These are phyloP conservation scores for Lyophyllum atratum DNA, from an alignment of 768 basidiomycete species.

Conservation along the genomic window DNA sequence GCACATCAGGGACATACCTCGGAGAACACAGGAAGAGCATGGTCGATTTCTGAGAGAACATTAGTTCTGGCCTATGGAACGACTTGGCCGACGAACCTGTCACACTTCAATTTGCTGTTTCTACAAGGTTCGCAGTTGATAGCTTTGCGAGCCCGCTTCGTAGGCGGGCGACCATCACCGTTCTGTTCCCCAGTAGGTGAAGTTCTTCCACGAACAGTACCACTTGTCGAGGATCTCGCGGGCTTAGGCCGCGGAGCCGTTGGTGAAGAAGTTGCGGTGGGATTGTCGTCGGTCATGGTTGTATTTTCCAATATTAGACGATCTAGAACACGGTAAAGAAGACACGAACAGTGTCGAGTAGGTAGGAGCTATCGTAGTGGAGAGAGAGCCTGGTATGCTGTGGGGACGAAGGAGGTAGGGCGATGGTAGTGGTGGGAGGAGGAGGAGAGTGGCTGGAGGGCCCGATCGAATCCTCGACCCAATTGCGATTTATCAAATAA, in stretches of 20 bases:
- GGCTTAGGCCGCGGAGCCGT: conserved; percentile 42
- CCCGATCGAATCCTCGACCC: conserved; percentile 25
- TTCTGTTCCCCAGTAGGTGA: conserved; percentile 52
- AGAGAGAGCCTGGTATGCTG: conserved; percentile 5
- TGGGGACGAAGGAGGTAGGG: conserved; percentile 5
- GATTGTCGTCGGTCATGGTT: conserved; percentile 38
- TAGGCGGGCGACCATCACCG: conserved; percentile 62
- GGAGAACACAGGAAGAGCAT: conserved; percentile 85
- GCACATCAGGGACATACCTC: conserved; percentile 51
- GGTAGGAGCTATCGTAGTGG: background rate
- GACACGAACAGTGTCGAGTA: conserved; percentile 7
- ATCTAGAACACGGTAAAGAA: background rate
- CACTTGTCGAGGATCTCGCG: conserved; percentile 37
- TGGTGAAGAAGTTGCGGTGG: conserved; percentile 38
- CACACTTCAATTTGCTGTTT: conserved; percentile 87
- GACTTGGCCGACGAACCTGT: conserved; percentile 52
- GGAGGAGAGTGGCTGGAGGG: conserved; percentile 19
- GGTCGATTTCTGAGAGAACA: conserved; percentile 65
- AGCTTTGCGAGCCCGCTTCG: conserved; percentile 83
- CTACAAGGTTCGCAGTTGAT: conserved; percentile 91
- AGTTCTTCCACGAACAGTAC: conserved; percentile 50
- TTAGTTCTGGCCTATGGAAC: conserved; percentile 14
- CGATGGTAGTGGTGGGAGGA: conserved; percentile 24
- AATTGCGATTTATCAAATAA: conserved; percentile 25
- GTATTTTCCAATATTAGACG: conserved; percentile 20